phyloP scores from a whole-genome alignment of 257 asterid species.

The Solanum habrochaites region DNA sequence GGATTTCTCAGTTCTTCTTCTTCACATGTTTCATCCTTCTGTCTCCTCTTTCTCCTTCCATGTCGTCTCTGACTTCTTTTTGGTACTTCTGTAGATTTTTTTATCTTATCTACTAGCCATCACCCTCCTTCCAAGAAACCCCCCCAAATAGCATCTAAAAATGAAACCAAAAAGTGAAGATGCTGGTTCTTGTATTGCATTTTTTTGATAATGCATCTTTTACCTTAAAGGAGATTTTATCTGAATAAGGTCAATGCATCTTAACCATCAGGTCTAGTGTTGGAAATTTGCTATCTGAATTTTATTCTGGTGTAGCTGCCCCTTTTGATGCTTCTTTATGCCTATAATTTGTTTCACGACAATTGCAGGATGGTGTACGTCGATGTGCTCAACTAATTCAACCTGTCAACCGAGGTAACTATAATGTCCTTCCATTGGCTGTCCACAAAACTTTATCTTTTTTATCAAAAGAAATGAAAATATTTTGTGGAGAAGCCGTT shows the following conservation, averaged over 20 bases:
- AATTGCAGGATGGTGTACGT: conserved; percentile 8
- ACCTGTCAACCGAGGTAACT: conserved; percentile 19
- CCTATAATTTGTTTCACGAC: neutral
- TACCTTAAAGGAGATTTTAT: neutral
- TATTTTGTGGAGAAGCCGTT: neutral
- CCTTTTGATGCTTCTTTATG: neutral
- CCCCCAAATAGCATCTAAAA: neutral
- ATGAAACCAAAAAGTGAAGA: neutral
- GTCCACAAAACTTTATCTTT: neutral
- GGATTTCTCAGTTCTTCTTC: neutral
- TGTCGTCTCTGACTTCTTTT: neutral
- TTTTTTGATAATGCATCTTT: neutral
- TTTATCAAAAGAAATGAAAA: neutral
- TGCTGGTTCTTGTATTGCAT: neutral
- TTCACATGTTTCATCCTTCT: neutral
- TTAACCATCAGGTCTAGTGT: neutral
- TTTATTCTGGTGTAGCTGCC: neutral
- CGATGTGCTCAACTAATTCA: conserved; percentile 18
- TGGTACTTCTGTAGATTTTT: neutral
- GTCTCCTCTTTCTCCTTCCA: neutral
- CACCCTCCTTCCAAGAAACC: neutral
- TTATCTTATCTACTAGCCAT: neutral
- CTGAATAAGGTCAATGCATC: neutral
- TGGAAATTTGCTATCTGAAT: neutral
- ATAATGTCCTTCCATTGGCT: neutral